Evolutionary conservation across 2,329 filamentous ascomycete species (phyloP).

Genomic region (Capronia americana): DNA sequence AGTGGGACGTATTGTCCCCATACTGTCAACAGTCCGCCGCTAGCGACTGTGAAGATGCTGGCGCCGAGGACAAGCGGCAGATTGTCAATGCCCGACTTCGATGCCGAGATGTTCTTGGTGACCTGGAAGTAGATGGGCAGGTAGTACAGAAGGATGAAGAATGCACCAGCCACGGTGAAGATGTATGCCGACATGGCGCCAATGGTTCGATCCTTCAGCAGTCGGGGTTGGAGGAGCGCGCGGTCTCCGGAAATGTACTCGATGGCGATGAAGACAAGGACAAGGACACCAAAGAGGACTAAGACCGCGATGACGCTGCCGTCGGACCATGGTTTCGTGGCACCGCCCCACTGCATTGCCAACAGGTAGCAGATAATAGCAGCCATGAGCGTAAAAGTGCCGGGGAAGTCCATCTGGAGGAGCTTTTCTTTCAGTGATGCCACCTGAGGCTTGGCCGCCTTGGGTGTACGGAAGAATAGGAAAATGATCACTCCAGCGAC

Average conservation of each 20-base stretch:
- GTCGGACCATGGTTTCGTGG: slow-evolving; percentile 46
- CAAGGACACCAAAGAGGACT: slow-evolving; percentile 51
- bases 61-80: slow-evolving; percentile 51
- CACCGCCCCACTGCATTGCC: slow-evolving; percentile 56
- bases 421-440: slow-evolving; percentile 47
- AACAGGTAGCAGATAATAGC: slow-evolving; percentile 52
- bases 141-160: slow-evolving; percentile 52
- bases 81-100: slow-evolving; percentile 50
- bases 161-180: slow-evolving; percentile 47
- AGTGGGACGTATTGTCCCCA: slow-evolving; percentile 42
- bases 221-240: slow-evolving; percentile 48
- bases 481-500: slow-evolving; percentile 39
- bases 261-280: slow-evolving; percentile 45
- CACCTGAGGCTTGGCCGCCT: slow-evolving; percentile 34
- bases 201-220: slow-evolving; percentile 50
- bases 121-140: slow-evolving; percentile 59
- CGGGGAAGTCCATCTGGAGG: slow-evolving; percentile 54
- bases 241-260: slow-evolving; percentile 50
- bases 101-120: slow-evolving; percentile 45
- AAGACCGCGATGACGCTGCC: slow-evolving; percentile 55
- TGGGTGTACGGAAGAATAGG: slow-evolving; percentile 42
- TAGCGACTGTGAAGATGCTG: slow-evolving; percentile 43
- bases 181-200: slow-evolving; percentile 45
- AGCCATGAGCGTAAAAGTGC: slow-evolving; percentile 50
- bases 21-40: slow-evolving; percentile 44